Base-by-base conservation (phyloP, 345 rosid genomes). In the Noccaea bulbosa region DNA sequence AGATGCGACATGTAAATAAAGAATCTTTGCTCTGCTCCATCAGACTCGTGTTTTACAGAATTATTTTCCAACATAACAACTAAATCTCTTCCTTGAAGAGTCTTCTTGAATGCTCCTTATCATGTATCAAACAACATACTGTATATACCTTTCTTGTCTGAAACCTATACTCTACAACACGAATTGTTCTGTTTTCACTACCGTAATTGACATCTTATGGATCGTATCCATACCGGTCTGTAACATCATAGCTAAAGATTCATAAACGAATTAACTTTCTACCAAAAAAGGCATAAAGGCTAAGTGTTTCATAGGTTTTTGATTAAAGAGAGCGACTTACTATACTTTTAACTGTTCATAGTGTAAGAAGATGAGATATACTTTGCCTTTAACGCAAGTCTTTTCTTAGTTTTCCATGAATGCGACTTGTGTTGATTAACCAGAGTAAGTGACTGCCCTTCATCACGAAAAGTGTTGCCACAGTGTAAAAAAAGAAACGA, bases 91-190 rank as follows among this genome's bases (percentile, higher is more conserved):
- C 15, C 14, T 39, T 39, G 32, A 40, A 41, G 49, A 27, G 52
- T 27, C 52, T 53, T 40, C 24, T 39, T 73, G 52, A 63, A 38
- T 57, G 57, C 17, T 52, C 40, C 48, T 39, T 24, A 15, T 69
- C 11, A 44, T 32, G 71, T 69, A 43, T 59, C 43, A 59, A 20
- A 70, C 33, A 60, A 50, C 53, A 51, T 27, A 27, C 30, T 27
- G 4, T 27, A 33, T 55, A 56, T 72, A 65, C 65, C 65, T 73
- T 65, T 47, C 71, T 65, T 65, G 52, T 73, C 44, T 30, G 17
- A 47, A 65, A 73, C 48, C 7, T 65, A 2, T 37, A 65, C 34
- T 72, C 51, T 64, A 15, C 4, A 64, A 55, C 65, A 72, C 44
- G 45, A 35, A 0, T 46, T 11, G 55, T 63, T 40, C 11, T 53